Conservation (phyloP, 257 asterid species). For the Przewalskia tangutica region DNA sequence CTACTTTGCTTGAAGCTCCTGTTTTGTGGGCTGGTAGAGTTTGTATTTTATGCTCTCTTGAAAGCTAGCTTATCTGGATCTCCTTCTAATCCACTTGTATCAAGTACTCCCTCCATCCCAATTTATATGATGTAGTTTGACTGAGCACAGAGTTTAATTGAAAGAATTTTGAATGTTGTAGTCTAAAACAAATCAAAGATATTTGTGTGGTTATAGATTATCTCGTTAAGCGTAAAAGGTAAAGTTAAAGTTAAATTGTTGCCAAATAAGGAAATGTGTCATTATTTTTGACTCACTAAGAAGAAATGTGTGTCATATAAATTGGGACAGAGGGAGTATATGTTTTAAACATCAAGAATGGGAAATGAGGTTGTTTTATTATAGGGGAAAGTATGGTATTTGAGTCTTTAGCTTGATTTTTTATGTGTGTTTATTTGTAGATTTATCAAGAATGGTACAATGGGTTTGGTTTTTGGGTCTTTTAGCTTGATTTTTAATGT, state of each 20-base stretch:
- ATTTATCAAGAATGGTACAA: too few relatives aligned
- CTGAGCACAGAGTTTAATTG: too few relatives aligned
- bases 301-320: too few relatives aligned
- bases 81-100: conserved; percentile 63
- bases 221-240: too few relatives aligned
- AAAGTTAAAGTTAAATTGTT: too few relatives aligned
- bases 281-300: too few relatives aligned
- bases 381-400: not conserved
- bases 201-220: too few relatives aligned
- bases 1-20: conserved; percentile 65
- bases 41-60: conserved; percentile 71
- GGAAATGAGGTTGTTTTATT: not conserved
- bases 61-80: conserved; percentile 95
- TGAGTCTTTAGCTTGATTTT: not conserved
- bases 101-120: conserved; percentile 23
- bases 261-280: too few relatives aligned
- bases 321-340: too few relatives aligned
- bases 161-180: too few relatives aligned
- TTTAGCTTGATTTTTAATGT: not conserved
- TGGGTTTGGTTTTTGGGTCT: not conserved
- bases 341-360: not conserved
- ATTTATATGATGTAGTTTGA: too few relatives aligned
- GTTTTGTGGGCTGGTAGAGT: conserved; percentile 71
- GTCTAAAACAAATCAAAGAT: too few relatives aligned
- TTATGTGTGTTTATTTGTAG: not conserved